Evolutionary conservation across 352 stramenopile genomes (phyloP), one percentile per base, ranked within the genome.

Genomic region (Globisporangium solare): DNA sequence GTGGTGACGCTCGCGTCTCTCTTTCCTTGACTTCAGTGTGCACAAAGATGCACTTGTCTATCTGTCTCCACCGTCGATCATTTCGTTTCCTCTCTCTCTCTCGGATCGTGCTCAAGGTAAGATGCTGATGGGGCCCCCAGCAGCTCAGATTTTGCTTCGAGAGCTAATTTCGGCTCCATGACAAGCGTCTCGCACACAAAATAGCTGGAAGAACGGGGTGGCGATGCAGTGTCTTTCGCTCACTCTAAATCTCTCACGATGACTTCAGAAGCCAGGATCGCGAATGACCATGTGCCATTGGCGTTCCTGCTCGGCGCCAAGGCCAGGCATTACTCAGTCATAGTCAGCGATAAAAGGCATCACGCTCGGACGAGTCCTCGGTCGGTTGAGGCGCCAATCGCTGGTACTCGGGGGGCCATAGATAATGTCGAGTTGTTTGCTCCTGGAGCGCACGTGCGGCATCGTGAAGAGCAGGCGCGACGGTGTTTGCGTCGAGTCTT

Each of bases 221-320:
- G 27, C 27, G 10, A 35, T 6, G 27, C 10, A 35, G 24, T 31
- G 3, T 31, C 24, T n/a, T 31, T 31, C 22, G 37, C 39, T 22
- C 35, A 35, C 37, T 31, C 15, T 42, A 37, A 14, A 46, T 46
- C 46, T 48, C 65, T 15, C 52, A 66, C 13, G 35, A 42, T 24
- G 17, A 20, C 57, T 52, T 37, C 27, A 17, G 52, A 61, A 49
- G 47, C 58, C 42, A 43, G 39, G 64, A 76, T 69, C 39, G 51
- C 47, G 51, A 71, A 79, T 31, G 74, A 84, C 39, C 61, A 91
- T 61, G 73, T 91, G 6, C 81, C 81, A 35, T 67, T 91, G 15
- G 64, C 74, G 37, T 91, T 91, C 58, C 67, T 91, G 15, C 79
- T 89, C 4, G 81, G 81, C 2, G 51, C 65, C 24, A 68, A 70